A percentile compares a stretch with the other conserved stretches of the same genome.
phyloP scores from a whole-genome alignment of 2,329 filamentous ascomycete species.

The Ceratocystis destructans region DNA sequence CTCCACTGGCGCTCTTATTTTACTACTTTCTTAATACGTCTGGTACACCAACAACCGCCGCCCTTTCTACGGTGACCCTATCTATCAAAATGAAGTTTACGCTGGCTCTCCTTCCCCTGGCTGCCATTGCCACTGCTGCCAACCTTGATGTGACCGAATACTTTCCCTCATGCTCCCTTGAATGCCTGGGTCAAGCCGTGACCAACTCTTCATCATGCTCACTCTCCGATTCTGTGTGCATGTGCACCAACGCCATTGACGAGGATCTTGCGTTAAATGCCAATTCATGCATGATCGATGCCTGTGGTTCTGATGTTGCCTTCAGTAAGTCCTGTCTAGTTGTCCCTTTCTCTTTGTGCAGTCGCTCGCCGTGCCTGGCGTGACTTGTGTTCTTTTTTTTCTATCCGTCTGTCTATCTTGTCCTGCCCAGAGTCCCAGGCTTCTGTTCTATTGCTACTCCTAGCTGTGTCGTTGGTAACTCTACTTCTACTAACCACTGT shows the following conservation, averaged over 20 bases:
- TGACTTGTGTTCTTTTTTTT: too few relatives aligned
- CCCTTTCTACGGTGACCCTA: not conserved
- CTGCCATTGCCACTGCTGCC: conserved; percentile 28
- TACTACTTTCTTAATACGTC: not conserved
- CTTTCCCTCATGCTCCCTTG: conserved; percentile 29
- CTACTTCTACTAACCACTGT: conserved; percentile 19
- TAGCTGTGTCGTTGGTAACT: too few relatives aligned
- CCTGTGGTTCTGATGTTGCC: conserved; percentile 29
- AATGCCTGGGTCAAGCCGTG: conserved; percentile 28
- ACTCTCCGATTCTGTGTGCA: conserved; percentile 24
- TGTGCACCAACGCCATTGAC: conserved; percentile 28
- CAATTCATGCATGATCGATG: conserved; percentile 27
- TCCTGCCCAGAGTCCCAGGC: too few relatives aligned
- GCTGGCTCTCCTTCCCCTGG: conserved; percentile 27
- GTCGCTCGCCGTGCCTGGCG: too few relatives aligned
- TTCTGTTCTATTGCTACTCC: too few relatives aligned
- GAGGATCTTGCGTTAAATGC: conserved; percentile 25
- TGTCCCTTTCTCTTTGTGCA: not conserved
- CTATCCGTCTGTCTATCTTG: too few relatives aligned
- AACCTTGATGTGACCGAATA: conserved; percentile 24
- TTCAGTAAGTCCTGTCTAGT: conserved; percentile 26
- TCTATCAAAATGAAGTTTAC: conserved; percentile 29
- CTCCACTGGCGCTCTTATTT: not conserved
- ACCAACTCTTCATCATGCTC: conserved; percentile 25
- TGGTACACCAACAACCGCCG: not conserved